Conservation (phyloP, 352 stramenopile species). For the Phytophthora uliginosa region DNA sequence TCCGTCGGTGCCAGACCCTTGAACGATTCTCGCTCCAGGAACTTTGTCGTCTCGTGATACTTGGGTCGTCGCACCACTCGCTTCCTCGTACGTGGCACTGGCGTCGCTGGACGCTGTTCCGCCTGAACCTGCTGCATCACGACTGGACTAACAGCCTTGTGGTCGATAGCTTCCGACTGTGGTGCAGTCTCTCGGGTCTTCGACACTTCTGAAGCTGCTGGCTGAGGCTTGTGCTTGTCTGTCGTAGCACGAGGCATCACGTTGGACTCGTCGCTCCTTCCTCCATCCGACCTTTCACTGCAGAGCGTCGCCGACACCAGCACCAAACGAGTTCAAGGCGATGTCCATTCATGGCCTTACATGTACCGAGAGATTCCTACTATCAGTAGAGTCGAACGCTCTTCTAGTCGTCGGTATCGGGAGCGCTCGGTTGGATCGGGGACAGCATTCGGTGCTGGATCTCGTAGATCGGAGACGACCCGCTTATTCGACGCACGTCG, state of each 20-base stretch:
- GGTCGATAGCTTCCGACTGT: conserved; percentile 3
- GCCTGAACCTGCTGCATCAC: not conserved
- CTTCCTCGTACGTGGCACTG: conserved; percentile 36
- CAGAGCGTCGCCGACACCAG: conserved; percentile 10
- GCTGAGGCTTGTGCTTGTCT: conserved; percentile 8
- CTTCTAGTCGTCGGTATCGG: conserved; percentile 17
- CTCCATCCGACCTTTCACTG: conserved; percentile 31
- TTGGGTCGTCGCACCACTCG: conserved; percentile 45
- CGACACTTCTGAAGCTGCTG: not conserved
- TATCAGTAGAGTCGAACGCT: no score
- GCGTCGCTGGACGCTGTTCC: not conserved
- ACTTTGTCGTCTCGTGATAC: conserved; percentile 56
- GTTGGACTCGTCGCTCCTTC: conserved; percentile 5
- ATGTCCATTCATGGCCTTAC: conserved; percentile 11
- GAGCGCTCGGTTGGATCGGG: conserved; percentile 27
- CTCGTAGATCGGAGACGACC: conserved; percentile 47
- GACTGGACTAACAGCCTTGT: not conserved
- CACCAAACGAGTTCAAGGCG: conserved; percentile 10
- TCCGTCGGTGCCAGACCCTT: conserved; percentile 26
- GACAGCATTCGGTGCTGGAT: conserved; percentile 43
- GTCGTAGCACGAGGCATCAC: conserved; percentile 19
- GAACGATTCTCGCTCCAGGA: conserved; percentile 51
- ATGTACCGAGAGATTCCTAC: not conserved
- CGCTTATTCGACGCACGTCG: conserved; percentile 58
- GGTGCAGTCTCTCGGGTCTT: not conserved